Evolutionary conservation across 2,329 filamentous ascomycete species (phyloP).

Genomic region (Aquanectria penicillioides): DNA sequence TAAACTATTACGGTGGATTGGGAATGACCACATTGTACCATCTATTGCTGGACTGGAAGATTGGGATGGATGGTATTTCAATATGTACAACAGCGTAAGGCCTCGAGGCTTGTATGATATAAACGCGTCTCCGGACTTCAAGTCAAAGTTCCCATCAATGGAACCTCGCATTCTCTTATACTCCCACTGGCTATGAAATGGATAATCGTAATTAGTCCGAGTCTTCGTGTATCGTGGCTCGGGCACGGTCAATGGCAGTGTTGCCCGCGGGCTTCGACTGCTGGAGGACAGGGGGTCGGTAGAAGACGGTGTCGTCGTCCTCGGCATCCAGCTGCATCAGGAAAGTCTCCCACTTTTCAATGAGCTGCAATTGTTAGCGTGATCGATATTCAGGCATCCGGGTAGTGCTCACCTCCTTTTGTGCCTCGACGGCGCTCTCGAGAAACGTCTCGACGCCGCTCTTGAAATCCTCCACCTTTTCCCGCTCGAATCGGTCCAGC

Average conservation of each 20-base stretch:
- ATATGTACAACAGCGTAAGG: slow-evolving; percentile 48
- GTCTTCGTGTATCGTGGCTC: slow-evolving; percentile 68
- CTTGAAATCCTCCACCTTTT: slow-evolving; percentile 99
- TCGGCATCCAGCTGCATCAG: slow-evolving; percentile 95
- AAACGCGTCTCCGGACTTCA: slow-evolving; percentile 43
- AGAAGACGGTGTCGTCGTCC: slow-evolving; percentile 80
- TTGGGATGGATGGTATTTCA: slow-evolving; percentile 36
- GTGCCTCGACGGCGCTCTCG: slow-evolving; percentile 95
- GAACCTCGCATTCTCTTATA: slow-evolving; percentile 14
- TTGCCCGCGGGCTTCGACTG: slow-evolving; percentile 61
- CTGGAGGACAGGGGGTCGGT: slow-evolving; percentile 69
- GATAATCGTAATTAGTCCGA: slow-evolving; percentile 58
- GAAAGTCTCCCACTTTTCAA: slow-evolving; percentile 98
- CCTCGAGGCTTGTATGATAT: slow-evolving; percentile 49
- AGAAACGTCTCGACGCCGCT: slow-evolving; percentile 97
- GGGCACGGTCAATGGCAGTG: slow-evolving; percentile 68
- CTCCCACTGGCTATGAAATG: slow-evolving; percentile 27
- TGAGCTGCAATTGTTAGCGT: slow-evolving; percentile 57
- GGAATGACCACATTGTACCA: background rate
- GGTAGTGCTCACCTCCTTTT: slow-evolving; percentile 86
- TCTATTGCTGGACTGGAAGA: slow-evolving; percentile 24
- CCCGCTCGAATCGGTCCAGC: slow-evolving; percentile 91
- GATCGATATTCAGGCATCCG: background rate
- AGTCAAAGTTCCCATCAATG: slow-evolving; percentile 30
- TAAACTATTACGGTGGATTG: slow-evolving; percentile 38